Evolutionary conservation across 1,284 basidiomycete genomes (phyloP).

Genomic region (Cryptococcus depauperatus): DNA sequence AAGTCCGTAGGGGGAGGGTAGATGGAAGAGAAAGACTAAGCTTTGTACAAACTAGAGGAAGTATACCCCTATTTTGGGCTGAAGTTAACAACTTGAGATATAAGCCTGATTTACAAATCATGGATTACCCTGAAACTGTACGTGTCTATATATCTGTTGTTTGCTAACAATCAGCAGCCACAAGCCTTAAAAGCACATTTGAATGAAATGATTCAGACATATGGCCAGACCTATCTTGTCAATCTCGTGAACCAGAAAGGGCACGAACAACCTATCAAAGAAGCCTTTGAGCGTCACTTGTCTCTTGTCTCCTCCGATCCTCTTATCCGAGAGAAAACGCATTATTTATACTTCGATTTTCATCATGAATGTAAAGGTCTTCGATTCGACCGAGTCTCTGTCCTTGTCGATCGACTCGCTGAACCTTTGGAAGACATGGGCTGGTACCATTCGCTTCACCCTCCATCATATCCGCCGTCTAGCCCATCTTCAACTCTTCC

Average conservation of each 20-base stretch:
- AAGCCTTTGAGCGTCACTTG: slow-evolving; percentile 79
- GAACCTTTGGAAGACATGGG: slow-evolving; percentile 66
- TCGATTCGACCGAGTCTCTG: slow-evolving; percentile 85
- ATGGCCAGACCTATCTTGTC: slow-evolving; percentile 75
- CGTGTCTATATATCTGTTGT: slow-evolving; percentile 18
- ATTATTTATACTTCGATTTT: slow-evolving; percentile 97
- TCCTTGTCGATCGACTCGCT: slow-evolving; percentile 70
- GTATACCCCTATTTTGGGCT: slow-evolving; percentile 92
- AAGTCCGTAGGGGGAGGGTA: slow-evolving; percentile 37
- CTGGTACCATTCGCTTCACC: slow-evolving; percentile 46
- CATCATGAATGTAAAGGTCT: slow-evolving; percentile 92
- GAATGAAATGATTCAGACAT: slow-evolving; percentile 61
- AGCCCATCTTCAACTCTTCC: slow-evolving; percentile 3
- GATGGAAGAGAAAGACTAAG: slow-evolving; percentile 54
- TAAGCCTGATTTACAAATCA: slow-evolving; percentile 93
- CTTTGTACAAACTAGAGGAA: slow-evolving; percentile 89
- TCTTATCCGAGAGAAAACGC: slow-evolving; percentile 48
- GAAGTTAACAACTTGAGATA: slow-evolving; percentile 95
- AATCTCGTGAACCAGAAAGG: slow-evolving; percentile 96
- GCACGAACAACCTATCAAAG: slow-evolving; percentile 90
- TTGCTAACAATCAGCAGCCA: slow-evolving; percentile 47
- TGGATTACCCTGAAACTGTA: slow-evolving; percentile 81
- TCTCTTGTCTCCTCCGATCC: slow-evolving; percentile 36
- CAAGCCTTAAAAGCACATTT: slow-evolving; percentile 69
- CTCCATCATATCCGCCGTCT: slow-evolving; percentile 2